Percentiles rank a stretch among this genome's conserved stretches.
phyloP scores from a whole-genome alignment of 2,329 filamentous ascomycete genomes.

The Cordyceps fumosorosea region DNA sequence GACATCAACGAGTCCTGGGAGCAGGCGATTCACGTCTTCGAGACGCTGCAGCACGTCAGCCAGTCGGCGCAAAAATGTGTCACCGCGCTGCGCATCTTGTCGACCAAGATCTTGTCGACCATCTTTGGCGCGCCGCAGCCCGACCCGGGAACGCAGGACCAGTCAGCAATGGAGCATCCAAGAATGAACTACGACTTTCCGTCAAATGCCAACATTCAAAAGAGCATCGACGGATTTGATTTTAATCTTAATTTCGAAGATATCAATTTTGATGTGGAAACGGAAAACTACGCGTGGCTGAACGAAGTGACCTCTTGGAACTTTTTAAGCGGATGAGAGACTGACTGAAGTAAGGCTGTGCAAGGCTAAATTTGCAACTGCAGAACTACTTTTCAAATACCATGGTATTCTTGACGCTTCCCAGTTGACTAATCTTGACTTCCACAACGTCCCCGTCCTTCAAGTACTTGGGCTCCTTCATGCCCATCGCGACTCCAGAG shows the following conservation, averaged over 20 bases:
- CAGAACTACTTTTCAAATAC: constrained; percentile 23
- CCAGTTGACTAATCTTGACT: constrained; percentile 29
- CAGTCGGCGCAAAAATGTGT: constrained; percentile 27
- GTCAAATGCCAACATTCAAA: background rate
- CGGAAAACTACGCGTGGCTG: constrained; percentile 28
- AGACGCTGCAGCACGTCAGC: constrained; percentile 27
- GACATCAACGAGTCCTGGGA: constrained; percentile 27
- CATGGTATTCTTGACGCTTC: constrained; percentile 32
- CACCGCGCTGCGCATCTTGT: constrained; percentile 28
- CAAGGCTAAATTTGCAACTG: background rate
- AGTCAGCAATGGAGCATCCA: background rate
- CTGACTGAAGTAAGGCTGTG: background rate
- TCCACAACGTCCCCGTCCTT: constrained; percentile 37
- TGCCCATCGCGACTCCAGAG: constrained; percentile 41
- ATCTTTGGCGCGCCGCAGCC: background rate
- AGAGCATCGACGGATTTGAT: background rate
- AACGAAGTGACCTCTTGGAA: constrained; percentile 28
- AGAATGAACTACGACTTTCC: background rate
- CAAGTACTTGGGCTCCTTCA: constrained; percentile 36
- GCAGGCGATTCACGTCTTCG: constrained; percentile 26
- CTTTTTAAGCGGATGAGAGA: constrained; percentile 19
- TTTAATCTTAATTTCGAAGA: constrained; percentile 23
- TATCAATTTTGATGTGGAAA: constrained; percentile 25
- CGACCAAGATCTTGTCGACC: constrained; percentile 23
- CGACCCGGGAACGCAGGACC: background rate